phyloP scores from a whole-genome alignment of 495 filamentous ascomycete genomes.

The Glarea lozoyensis region DNA sequence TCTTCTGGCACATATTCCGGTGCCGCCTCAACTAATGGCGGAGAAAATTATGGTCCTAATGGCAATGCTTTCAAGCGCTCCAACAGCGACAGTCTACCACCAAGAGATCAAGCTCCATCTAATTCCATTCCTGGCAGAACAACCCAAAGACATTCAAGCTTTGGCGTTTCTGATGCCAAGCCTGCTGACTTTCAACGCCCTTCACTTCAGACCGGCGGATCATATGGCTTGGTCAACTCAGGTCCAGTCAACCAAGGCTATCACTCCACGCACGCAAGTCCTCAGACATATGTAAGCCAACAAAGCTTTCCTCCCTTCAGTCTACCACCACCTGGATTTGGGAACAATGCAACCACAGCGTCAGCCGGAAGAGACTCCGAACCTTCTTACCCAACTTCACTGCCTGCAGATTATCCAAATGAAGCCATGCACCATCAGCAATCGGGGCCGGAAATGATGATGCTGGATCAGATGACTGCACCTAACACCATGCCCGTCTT shows the following conservation, averaged over 20 bases:
- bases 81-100: conserved; percentile 18
- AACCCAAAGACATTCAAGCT: conserved; percentile 18
- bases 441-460: conserved; percentile 40
- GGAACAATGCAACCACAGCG: conserved; percentile 14
- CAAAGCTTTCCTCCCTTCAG: conserved; percentile 47
- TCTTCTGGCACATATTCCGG: conserved; percentile 32
- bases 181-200: conserved; percentile 26
- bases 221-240: conserved; percentile 41
- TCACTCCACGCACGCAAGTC: conserved; percentile 21
- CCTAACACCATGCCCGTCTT: conserved; percentile 74
- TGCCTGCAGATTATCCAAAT: conserved; percentile 18
- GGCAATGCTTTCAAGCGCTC: conserved; percentile 19
- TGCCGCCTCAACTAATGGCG: conserved; percentile 14
- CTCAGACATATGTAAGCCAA: conserved; percentile 38
- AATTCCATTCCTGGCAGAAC: conserved; percentile 6
- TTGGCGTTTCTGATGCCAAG: conserved; percentile 17
- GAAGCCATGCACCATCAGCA: conserved; percentile 29
- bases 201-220: conserved; percentile 33
- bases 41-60: conserved; percentile 9
- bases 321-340: conserved; percentile 40
- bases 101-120: conserved; percentile 4
- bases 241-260: conserved; percentile 39
- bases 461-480: conserved; percentile 58
- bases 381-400: conserved; percentile 16
- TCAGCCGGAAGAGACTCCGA: conserved; percentile 13